These are phyloP conservation scores for Xylaria sp. DNA, from an alignment of 2,329 filamentous ascomycete genomes.

Conservation along the genomic window DNA sequence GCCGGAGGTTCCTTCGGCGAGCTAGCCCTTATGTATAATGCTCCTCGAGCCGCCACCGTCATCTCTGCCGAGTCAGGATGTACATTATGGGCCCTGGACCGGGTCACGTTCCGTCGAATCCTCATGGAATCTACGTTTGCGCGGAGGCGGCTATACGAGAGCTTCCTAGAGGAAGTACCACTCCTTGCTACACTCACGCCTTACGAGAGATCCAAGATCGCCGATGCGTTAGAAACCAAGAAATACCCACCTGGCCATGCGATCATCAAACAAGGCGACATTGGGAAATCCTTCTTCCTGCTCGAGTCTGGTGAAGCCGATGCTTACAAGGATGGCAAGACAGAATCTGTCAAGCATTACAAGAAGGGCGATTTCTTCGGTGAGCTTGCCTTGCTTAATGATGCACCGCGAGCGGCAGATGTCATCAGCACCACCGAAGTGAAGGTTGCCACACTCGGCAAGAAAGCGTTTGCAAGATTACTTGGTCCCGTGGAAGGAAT, in stretches of 20 bases:
- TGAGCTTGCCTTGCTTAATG: slow-evolving; percentile 89
- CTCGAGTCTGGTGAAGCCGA: slow-evolving; percentile 86
- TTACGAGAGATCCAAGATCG: slow-evolving; percentile 96
- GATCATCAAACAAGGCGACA: slow-evolving; percentile 91
- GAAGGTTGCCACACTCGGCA: slow-evolving; percentile 89
- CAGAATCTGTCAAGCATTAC: slow-evolving; percentile 76
- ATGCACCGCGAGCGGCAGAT: slow-evolving; percentile 89
- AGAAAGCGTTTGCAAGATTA: slow-evolving; percentile 91
- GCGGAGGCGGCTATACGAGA: slow-evolving; percentile 94
- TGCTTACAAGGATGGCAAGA: slow-evolving; percentile 76
- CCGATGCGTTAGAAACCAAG: slow-evolving; percentile 89
- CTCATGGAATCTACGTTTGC: slow-evolving; percentile 98
- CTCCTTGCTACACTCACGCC: slow-evolving; percentile 80
- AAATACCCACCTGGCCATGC: slow-evolving; percentile 79
- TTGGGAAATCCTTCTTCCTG: slow-evolving; percentile 88
- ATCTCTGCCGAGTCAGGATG: slow-evolving; percentile 77
- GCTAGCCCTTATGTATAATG: slow-evolving; percentile 97
- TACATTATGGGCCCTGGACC: slow-evolving; percentile 91
- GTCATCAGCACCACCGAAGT: slow-evolving; percentile 83
- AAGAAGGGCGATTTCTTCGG: slow-evolving; percentile 96
- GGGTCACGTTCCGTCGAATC: slow-evolving; percentile 94
- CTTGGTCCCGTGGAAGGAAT: slow-evolving; percentile 92
- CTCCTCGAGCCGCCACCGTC: slow-evolving; percentile 91
- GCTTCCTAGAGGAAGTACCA: slow-evolving; percentile 91
- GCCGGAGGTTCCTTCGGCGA: slow-evolving; percentile 95